These are phyloP conservation scores for Pseudozyma tsukubaensis DNA, from an alignment of 1,284 basidiomycete species.

Conservation along the genomic window DNA sequence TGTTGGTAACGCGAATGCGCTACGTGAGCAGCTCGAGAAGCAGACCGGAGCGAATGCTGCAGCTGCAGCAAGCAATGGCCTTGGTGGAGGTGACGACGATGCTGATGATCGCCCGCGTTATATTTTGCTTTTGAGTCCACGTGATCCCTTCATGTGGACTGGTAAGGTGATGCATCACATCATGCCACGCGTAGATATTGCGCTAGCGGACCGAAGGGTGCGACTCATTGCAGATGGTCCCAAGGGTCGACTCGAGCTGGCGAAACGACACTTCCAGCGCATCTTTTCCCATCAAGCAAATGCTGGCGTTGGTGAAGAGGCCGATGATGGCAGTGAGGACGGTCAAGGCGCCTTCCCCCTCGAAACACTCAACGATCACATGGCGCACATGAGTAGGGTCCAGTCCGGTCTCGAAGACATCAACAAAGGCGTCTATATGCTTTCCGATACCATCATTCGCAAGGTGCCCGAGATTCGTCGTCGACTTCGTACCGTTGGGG, in stretches of 20 bases:
- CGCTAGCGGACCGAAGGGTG: slow-evolving; percentile 64
- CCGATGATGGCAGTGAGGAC: slow-evolving; percentile 61
- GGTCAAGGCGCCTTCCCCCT: slow-evolving; percentile 65
- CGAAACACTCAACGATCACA: slow-evolving; percentile 80
- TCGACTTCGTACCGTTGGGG: slow-evolving; percentile 36
- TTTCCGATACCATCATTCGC: slow-evolving; percentile 94
- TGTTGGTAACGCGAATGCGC: slow-evolving; percentile 20
- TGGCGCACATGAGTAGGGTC: slow-evolving; percentile 89
- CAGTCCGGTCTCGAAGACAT: slow-evolving; percentile 93
- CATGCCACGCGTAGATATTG: slow-evolving; percentile 61
- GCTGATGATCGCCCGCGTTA: slow-evolving; percentile 73
- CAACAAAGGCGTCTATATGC: slow-evolving; percentile 83
- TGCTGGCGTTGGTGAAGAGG: slow-evolving; percentile 13
- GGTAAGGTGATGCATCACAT: slow-evolving; percentile 78
- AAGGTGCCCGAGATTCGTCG: slow-evolving; percentile 59
- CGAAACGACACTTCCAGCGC: slow-evolving; percentile 79
- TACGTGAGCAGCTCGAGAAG: slow-evolving; percentile 45
- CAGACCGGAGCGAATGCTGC: slow-evolving; percentile 15
- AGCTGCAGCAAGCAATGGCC: slow-evolving; percentile 4
- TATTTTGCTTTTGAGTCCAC: slow-evolving; percentile 86
- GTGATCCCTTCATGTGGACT: slow-evolving; percentile 91
- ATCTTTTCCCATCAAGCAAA: slow-evolving; percentile 40
- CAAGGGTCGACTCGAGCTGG: slow-evolving; percentile 78
- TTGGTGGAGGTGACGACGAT: slow-evolving; percentile 70
- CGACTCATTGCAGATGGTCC: slow-evolving; percentile 76